Percentiles rank a stretch among this genome's conserved stretches.
These are phyloP conservation scores for Fusarium decemcellulare DNA, from an alignment of 2,329 filamentous ascomycete genomes.

Conservation along the genomic window DNA sequence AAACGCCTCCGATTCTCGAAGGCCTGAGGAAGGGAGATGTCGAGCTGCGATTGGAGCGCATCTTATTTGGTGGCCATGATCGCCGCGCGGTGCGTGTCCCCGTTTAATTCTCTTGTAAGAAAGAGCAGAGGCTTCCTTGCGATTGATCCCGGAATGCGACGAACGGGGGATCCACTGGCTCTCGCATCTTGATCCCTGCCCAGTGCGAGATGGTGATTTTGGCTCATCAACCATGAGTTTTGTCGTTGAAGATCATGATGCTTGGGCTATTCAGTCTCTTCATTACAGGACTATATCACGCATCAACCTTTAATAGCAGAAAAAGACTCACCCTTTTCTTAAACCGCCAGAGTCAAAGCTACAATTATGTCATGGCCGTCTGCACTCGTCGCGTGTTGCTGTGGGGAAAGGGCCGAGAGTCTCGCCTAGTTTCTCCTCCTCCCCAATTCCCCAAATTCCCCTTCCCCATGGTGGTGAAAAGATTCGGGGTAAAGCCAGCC, in stretches of 20 bases:
- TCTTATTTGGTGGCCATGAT: slow-evolving; percentile 31
- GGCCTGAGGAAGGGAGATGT: not conserved
- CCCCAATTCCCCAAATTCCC: slow-evolving; percentile 30
- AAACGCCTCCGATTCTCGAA: not conserved
- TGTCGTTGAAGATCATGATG: slow-evolving; percentile 10
- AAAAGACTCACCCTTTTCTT: not conserved
- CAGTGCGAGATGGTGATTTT: not conserved
- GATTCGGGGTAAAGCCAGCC: slow-evolving; percentile 35
- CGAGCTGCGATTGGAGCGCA: slow-evolving; percentile 44
- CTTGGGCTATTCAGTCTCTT: not conserved
- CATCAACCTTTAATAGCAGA: slow-evolving; percentile 5
- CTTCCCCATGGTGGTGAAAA: slow-evolving; percentile 27
- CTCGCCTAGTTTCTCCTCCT: slow-evolving; percentile 24
- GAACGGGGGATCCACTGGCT: slow-evolving; percentile 1
- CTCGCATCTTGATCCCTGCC: not conserved
- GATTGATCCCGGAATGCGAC: not conserved
- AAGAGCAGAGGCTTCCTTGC: not conserved
- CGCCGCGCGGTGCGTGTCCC: slow-evolving; percentile 10
- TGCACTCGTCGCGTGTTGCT: slow-evolving; percentile 32
- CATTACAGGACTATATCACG: not conserved
- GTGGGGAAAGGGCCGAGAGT: slow-evolving; percentile 46
- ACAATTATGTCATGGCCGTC: slow-evolving; percentile 24
- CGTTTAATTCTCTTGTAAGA: not conserved
- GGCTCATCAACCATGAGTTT: not conserved
- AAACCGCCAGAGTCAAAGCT: not conserved